phyloP scores from a whole-genome alignment of 495 filamentous ascomycete genomes.

The Lophiostoma macrostomum region DNA sequence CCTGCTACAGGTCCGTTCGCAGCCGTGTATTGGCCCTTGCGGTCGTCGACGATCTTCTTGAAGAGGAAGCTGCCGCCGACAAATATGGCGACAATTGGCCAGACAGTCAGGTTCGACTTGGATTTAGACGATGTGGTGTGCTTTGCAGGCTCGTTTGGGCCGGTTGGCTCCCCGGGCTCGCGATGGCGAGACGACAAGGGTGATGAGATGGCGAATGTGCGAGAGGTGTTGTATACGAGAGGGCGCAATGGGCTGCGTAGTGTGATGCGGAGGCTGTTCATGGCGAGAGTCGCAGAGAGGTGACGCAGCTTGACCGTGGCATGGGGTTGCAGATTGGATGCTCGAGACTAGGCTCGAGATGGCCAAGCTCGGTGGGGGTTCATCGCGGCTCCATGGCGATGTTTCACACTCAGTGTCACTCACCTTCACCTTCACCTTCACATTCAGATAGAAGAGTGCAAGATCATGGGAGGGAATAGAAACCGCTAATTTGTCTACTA shows the following conservation, averaged over 20 bases:
- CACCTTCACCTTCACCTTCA: too few relatives aligned
- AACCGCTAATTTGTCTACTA: too few relatives aligned
- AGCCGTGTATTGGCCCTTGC: constrained; percentile 44
- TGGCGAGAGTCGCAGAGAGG: too few relatives aligned
- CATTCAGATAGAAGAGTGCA: too few relatives aligned
- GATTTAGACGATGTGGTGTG: constrained; percentile 16
- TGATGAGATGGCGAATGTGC: not conserved
- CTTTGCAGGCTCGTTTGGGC: constrained; percentile 24
- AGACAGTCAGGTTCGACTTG: constrained; percentile 54
- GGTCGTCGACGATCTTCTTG: constrained; percentile 58
- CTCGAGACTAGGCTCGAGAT: too few relatives aligned
- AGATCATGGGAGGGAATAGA: too few relatives aligned
- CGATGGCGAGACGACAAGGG: constrained; percentile 13
- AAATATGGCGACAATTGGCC: constrained; percentile 63
- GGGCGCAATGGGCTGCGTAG: not conserved
- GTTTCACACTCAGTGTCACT: too few relatives aligned
- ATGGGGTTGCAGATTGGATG: too few relatives aligned
- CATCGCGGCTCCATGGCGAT: too few relatives aligned
- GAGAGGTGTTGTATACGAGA: not conserved
- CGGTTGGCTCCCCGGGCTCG: constrained; percentile 24
- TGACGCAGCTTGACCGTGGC: too few relatives aligned
- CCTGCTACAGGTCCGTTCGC: constrained; percentile 12
- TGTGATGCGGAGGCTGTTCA: not conserved
- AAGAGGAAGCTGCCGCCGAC: constrained; percentile 58
- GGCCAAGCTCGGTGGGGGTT: too few relatives aligned